Base-by-base conservation (phyloP, 441 rosid genomes). In the Pelargonium citronellum region DNA sequence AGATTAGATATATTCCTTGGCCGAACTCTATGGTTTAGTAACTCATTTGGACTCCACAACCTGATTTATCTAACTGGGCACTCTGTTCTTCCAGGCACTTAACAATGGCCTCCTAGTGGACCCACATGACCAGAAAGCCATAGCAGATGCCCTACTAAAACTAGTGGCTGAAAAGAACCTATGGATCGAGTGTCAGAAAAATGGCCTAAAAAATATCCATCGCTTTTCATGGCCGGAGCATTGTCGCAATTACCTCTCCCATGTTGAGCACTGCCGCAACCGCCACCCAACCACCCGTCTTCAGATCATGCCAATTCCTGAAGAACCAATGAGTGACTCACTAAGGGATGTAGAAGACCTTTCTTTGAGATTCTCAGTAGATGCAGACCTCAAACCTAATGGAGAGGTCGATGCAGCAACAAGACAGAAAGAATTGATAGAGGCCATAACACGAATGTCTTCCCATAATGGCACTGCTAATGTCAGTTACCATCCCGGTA, bases 261-360 rank as follows among this genome's bases (percentile, higher is more conserved):
- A 84, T 47, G 83, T 92, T 16, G 95, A 89, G 77, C 87, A 86
- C 82, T 88, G 89, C 80, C 85, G 91, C 77, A 88, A 79, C 74
- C 91, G 89, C 78, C 89, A 92, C 78, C 91, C 91, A 49, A 88
- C 87, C 17, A 75, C 79, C 46, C 88, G 79, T 70, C 87, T 88
- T 44, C 83, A 86, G 75, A 88, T 88, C 72, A 79, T 83, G 82
- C 82, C 83, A 73, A 74, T 78, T 77, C 95, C 88, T 51, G 89
- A 90, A 82, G 97, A 92, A 75, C 92, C 91, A 24, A 82, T 86
- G 92, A 90, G 96, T 66, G 95, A 92, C 76, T 92, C 97, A 61
- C 78, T 92, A 43, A 86, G 77, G 70, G 97, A 86, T 63, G 89
- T 87, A 1, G 95, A 87, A 71, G 95, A 92, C 79, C 80, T 87